phyloP scores from a whole-genome alignment of 805 yeast species.

The Suhomyces pyralidae region DNA sequence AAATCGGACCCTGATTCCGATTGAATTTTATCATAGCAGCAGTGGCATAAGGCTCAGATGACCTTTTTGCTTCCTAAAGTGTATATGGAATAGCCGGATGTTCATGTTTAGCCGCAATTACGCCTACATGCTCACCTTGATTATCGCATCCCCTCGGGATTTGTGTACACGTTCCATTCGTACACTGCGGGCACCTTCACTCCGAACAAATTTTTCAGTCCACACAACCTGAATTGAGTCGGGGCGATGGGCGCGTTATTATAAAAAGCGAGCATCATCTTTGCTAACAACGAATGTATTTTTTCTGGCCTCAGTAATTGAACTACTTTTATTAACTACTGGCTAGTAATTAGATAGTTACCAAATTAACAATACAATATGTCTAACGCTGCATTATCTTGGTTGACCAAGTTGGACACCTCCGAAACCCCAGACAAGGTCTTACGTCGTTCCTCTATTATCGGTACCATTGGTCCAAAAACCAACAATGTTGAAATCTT shows the following conservation, averaged over 20 bases:
- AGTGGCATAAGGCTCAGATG: background rate
- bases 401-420: constrained; percentile 80
- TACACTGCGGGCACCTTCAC: constrained; percentile 5
- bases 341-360: constrained; percentile 1
- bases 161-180: background rate
- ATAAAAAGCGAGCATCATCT: constrained; percentile 4
- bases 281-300: background rate
- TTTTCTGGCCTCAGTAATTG: background rate
- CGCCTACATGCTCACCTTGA: background rate
- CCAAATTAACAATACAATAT: constrained; percentile 14
- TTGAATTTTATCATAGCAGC: background rate
- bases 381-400: constrained; percentile 56
- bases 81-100: background rate
- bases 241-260: constrained; percentile 2
- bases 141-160: background rate
- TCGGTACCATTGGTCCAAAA: constrained; percentile 98
- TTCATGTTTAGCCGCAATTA: background rate
- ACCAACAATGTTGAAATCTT: constrained; percentile 86
- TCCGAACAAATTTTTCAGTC: constrained; percentile 4
- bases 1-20: background rate
- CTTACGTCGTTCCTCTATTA: constrained; percentile 91
- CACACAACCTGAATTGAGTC: background rate
- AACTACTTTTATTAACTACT: constrained; percentile 1
- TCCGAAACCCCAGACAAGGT: constrained; percentile 70
- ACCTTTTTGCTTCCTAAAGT: background rate